A percentile compares a stretch with the other conserved stretches of the same genome.
phyloP scores from a whole-genome alignment of 352 stramenopile genomes.

The Peronospora belbahrii region DNA sequence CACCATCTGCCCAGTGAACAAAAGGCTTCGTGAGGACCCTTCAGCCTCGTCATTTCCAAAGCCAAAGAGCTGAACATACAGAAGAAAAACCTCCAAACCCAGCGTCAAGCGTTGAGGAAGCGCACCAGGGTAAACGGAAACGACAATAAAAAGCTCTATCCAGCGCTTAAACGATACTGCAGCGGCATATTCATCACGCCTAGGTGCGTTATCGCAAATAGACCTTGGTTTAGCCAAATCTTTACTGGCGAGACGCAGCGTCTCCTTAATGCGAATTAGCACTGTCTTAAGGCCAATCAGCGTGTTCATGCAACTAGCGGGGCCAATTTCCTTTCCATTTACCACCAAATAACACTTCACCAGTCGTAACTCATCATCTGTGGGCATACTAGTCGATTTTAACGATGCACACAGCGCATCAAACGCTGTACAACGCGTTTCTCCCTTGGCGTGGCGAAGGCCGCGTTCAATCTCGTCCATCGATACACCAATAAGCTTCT shows the following conservation, averaged over 20 bases:
- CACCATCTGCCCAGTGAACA: slow-evolving; percentile 56
- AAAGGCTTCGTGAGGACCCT: slow-evolving; percentile 14
- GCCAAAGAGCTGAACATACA: slow-evolving; percentile 73
- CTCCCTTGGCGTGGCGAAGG: slow-evolving; percentile 41
- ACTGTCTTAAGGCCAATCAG: slow-evolving; percentile 72
- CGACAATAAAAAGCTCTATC: slow-evolving; percentile 59
- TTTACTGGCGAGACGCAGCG: slow-evolving; percentile 44
- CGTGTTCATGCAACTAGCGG: slow-evolving; percentile 58
- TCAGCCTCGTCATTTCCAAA: slow-evolving; percentile 15
- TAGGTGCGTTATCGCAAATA: neutral
- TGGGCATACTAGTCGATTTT: slow-evolving; percentile 72
- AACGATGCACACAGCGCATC: slow-evolving; percentile 71
- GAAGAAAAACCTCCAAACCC: slow-evolving; percentile 58
- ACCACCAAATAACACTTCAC: slow-evolving; percentile 63
- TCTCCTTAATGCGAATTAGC: slow-evolving; percentile 68
- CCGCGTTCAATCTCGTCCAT: slow-evolving; percentile 47
- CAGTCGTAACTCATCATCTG: slow-evolving; percentile 40
- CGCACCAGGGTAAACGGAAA: slow-evolving; percentile 53
- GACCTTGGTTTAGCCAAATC: slow-evolving; percentile 10
- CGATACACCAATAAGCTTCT: slow-evolving; percentile 48
- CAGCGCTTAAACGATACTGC: slow-evolving; percentile 53
- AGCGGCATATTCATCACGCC: slow-evolving; percentile 20
- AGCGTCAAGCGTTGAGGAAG: slow-evolving; percentile 64
- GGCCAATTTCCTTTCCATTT: slow-evolving; percentile 65
- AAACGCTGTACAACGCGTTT: slow-evolving; percentile 64